phyloP scores from a whole-genome alignment of 352 stramenopile genomes.

The Globisporangium carolinianum region DNA sequence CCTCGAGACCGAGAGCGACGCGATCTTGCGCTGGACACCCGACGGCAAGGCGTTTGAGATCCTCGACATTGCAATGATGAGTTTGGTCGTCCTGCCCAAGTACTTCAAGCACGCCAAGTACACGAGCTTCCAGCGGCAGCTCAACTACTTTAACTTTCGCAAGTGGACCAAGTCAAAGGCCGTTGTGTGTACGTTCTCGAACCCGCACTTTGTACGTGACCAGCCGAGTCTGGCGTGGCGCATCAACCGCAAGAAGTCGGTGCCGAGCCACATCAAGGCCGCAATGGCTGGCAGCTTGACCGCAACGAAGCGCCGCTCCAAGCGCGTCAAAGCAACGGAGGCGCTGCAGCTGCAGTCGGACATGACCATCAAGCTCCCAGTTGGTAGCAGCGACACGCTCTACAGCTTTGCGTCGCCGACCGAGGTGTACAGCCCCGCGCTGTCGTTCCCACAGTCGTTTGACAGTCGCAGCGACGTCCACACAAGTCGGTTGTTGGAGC shows the following conservation, averaged over 20 bases:
- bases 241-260: constrained; percentile 59
- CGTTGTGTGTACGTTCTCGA: constrained; percentile 12
- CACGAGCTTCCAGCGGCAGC: constrained; percentile 82
- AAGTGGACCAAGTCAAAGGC: constrained; percentile 31
- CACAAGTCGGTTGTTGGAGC: not conserved
- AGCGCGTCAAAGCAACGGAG: not conserved
- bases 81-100: constrained; percentile 61
- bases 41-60: constrained; percentile 64
- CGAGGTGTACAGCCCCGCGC: constrained; percentile 21
- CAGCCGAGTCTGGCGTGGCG: constrained; percentile 43
- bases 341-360: not conserved
- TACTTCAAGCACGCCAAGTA: constrained; percentile 91
- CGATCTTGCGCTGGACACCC: constrained; percentile 43
- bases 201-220: constrained; percentile 50
- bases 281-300: not conserved
- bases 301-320: not conserved
- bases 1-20: constrained; percentile 37
- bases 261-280: constrained; percentile 5
- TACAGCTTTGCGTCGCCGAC: constrained; percentile 32
- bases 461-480: constrained; percentile 4
- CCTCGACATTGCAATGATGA: constrained; percentile 65
- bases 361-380: constrained; percentile 36
- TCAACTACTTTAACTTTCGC: constrained; percentile 86
- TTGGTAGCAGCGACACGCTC: constrained; percentile 5
- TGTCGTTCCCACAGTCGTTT: constrained; percentile 21